Evolutionary conservation across 1,284 basidiomycete genomes (phyloP), one percentile per base, ranked within the genome.

Genomic region (Papiliotrema fonsecae): DNA sequence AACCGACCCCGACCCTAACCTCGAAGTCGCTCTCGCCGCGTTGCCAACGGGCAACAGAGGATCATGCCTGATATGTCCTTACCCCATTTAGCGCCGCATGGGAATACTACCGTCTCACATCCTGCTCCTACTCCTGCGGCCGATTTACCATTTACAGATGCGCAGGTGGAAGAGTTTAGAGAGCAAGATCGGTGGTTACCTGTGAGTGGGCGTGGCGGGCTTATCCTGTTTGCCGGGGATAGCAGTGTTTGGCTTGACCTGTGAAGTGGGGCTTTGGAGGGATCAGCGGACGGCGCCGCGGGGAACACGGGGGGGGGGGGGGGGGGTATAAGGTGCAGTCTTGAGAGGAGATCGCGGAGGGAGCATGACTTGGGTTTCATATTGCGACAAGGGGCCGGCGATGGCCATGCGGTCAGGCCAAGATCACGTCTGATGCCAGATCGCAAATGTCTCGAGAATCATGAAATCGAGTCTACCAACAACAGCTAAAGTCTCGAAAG

Each of bases 401-500:
- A n/a, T n/a, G n/a, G n/a, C n/a, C n/a, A n/a, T n/a, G n/a, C n/a
- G n/a, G n/a, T n/a, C n/a, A n/a, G n/a, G n/a, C n/a, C n/a, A n/a
- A n/a, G n/a, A 30, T 40, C 30, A 32, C 25, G 18, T 22, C n/a
- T 46, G 34, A 38, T 14, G 16, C 26, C 49, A 92, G 89, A 96
- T 97, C 56, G 92, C 92, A 44, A 97, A 97, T 69, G 91, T 97
- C 13, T 85, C 89, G 16, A 81, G 92, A 4, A 92, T 97, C 63
- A 97, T 97, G 92, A 96, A 96, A 69, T 77, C 83, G 30, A 79
- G 87, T 2, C 82, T 97, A 2, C 92, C 92, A 0, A 78, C 83
- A 1, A 88, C 87, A n/a, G 89, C 91, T 19, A 97, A 97, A 75
- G 93, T 97, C 61, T 88, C 90, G 3, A 94, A 94, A 71, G 92